A percentile compares a stretch with the other conserved stretches of the same genome.
These are phyloP conservation scores for maize (Zea mays) DNA, from an alignment of 176 grass and related monocot species.

Conservation along the genomic window Zm-B73-REFERENCE-NAM-5.0 NC_050104.1:152302001-152302500, in stretches of 20 bases:
- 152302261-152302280: conserved; percentile 87
- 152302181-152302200: conserved; percentile 14
- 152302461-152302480: conserved; percentile 30
- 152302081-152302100: conserved; percentile 68
- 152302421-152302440: conserved; percentile 25
- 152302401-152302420: conserved; percentile 50
- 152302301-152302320: conserved; percentile 65
- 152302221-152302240: conserved; percentile 61
- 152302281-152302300: conserved; percentile 54
- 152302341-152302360: conserved; percentile 31
- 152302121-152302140: conserved; percentile 80
- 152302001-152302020: conserved; percentile 71
- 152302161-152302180: conserved; percentile 45
- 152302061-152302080: conserved; percentile 81
- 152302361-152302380: conserved; percentile 51
- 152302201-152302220: conserved; percentile 28
- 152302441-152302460: neutral
- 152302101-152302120: conserved; percentile 62
- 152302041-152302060: conserved; percentile 83
- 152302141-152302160: conserved; percentile 69
- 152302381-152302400: conserved; percentile 45
- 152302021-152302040: conserved; percentile 91
- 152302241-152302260: conserved; percentile 93
- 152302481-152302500: no score
- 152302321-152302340: conserved; percentile 52